Evolutionary conservation across 768 basidiomycete species (phyloP).

Genomic region (Rhodotorula graminis): DNA sequence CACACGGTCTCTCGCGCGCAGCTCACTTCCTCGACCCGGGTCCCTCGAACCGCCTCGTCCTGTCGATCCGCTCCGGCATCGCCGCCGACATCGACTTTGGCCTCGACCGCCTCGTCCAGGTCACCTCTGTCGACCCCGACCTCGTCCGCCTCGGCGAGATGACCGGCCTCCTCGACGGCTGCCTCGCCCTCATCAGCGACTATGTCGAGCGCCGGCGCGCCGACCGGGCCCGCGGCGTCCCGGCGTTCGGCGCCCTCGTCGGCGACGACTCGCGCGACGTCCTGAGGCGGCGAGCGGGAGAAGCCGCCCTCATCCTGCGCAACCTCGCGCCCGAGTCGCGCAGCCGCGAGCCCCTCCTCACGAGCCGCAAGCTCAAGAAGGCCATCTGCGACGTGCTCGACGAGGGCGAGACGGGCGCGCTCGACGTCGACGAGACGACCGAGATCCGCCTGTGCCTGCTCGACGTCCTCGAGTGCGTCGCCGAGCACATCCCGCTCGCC

Average conservation of each 20-base stretch:
- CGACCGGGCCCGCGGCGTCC: not conserved
- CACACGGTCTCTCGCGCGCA: not conserved
- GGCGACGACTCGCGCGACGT: constrained; percentile 20
- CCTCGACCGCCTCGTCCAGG: constrained; percentile 73
- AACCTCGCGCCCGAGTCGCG: constrained; percentile 67
- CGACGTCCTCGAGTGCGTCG: constrained; percentile 44
- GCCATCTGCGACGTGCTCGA: constrained; percentile 32
- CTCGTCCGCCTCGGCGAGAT: constrained; percentile 66
- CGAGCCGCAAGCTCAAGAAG: constrained; percentile 46
- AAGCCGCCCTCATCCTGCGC: constrained; percentile 79
- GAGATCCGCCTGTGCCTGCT: constrained; percentile 48
- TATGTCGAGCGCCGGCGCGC: constrained; percentile 19
- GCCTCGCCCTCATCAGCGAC: constrained; percentile 56
- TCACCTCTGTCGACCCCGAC: constrained; percentile 64
- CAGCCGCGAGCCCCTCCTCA: constrained; percentile 61
- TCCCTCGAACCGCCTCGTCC: constrained; percentile 79
- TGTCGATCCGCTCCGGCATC: constrained; percentile 79
- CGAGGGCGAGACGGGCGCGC: constrained; percentile 11
- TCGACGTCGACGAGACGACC: constrained; percentile 34
- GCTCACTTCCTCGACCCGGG: constrained; percentile 67
- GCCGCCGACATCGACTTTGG: constrained; percentile 81
- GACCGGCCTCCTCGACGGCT: constrained; percentile 72
- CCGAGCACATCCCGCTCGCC: constrained; percentile 35
- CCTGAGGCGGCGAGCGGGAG: constrained; percentile 64
- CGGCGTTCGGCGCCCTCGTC: not conserved